Conservation (phyloP, 257 asterid species). For the Capsicum rhomboideum region DNA sequence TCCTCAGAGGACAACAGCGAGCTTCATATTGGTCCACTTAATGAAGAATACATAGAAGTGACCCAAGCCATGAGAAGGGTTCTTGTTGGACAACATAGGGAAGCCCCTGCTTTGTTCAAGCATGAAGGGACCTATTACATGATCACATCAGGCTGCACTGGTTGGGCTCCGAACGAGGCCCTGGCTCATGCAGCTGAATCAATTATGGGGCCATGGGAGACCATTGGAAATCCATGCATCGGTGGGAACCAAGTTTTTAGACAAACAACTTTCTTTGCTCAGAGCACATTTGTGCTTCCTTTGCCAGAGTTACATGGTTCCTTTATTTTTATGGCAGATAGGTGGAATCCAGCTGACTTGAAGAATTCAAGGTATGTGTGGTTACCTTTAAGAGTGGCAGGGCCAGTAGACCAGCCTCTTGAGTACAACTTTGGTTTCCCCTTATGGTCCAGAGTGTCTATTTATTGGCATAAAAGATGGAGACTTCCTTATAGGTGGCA, state of each 20-base stretch:
- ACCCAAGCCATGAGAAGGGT: slow-evolving; percentile 40
- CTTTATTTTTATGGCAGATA: slow-evolving; percentile 84
- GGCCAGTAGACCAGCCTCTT: slow-evolving; percentile 78
- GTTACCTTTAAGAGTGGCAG: slow-evolving; percentile 76
- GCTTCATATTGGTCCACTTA: slow-evolving; percentile 78
- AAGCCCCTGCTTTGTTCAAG: slow-evolving; percentile 95
- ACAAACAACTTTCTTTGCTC: slow-evolving; percentile 67
- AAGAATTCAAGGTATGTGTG: slow-evolving; percentile 88
- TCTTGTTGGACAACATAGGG: slow-evolving; percentile 79
- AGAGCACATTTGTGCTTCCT: slow-evolving; percentile 84
- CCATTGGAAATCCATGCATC: slow-evolving; percentile 85
- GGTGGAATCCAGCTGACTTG: slow-evolving; percentile 94
- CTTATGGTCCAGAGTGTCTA: slow-evolving; percentile 80
- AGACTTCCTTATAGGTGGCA: slow-evolving; percentile 58
- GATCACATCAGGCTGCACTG: slow-evolving; percentile 96
- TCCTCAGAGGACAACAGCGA: slow-evolving; percentile 86
- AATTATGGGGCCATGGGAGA: slow-evolving; percentile 94
- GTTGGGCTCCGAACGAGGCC: slow-evolving; percentile 98
- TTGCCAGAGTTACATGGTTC: slow-evolving; percentile 50
- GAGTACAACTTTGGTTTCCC: slow-evolving; percentile 84
- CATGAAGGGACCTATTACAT: slow-evolving; percentile 76
- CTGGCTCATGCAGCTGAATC: slow-evolving; percentile 87
- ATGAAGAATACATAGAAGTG: slow-evolving; percentile 49
- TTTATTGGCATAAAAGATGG: slow-evolving; percentile 96
- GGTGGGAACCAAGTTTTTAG: slow-evolving; percentile 72